Conservation (phyloP, 2,329 filamentous ascomycete genomes). For the Periconia sp. region DNA sequence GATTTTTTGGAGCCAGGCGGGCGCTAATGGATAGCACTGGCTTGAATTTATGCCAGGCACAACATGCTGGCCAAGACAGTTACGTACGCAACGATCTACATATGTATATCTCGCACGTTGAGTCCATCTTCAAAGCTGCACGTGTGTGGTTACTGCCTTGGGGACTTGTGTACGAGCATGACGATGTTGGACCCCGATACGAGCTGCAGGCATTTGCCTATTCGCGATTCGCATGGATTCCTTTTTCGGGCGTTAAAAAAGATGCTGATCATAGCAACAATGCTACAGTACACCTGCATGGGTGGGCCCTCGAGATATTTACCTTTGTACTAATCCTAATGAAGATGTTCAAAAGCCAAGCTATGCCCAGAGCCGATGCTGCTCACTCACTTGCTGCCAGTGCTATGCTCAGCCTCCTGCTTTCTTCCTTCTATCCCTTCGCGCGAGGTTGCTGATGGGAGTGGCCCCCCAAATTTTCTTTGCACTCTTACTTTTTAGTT, state of each 20-base stretch:
- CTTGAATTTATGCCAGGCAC: not conserved
- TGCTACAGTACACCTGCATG: too few relatives aligned
- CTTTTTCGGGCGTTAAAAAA: too few relatives aligned
- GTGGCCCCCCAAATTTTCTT: slow-evolving; percentile 1
- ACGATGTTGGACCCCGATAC: too few relatives aligned
- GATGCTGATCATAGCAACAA: too few relatives aligned
- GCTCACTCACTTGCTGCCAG: not conserved
- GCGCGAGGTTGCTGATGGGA: slow-evolving; percentile 7
- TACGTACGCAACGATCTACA: not conserved
- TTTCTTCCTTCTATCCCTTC: not conserved
- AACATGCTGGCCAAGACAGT: not conserved
- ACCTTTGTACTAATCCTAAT: not conserved
- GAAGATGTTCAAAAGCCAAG: not conserved
- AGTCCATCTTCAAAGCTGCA: too few relatives aligned
- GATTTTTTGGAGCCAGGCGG: not conserved
- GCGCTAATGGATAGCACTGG: not conserved
- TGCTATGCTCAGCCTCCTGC: not conserved
- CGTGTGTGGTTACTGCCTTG: too few relatives aligned
- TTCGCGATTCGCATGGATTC: too few relatives aligned
- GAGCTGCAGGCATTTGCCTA: too few relatives aligned
- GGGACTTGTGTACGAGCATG: too few relatives aligned
- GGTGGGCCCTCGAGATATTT: too few relatives aligned
- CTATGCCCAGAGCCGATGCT: not conserved
- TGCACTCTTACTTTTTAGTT: not conserved
- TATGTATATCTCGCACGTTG: too few relatives aligned